phyloP scores from a whole-genome alignment of 148 eudicot species.

The Vaccinium vitisidaea region DNA sequence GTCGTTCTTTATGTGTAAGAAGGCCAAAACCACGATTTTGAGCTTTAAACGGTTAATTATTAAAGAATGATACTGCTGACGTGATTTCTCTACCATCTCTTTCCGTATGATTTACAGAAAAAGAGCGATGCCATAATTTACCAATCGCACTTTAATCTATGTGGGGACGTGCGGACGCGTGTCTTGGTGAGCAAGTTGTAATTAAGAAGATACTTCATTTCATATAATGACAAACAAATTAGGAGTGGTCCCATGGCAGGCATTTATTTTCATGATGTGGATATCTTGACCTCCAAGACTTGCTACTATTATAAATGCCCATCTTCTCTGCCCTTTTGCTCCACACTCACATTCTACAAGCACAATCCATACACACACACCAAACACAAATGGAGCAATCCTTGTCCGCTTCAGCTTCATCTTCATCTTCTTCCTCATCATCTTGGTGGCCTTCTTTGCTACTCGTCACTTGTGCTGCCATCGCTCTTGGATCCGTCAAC shows the following conservation, averaged over 20 bases:
- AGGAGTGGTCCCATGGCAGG: no score
- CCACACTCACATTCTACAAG: neutral
- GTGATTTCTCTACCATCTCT: no score
- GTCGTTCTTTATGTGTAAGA: no score
- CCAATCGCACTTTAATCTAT: no score
- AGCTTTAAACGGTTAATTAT: no score
- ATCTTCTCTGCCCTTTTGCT: neutral
- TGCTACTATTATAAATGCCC: neutral
- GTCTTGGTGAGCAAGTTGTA: neutral
- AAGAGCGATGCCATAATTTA: no score
- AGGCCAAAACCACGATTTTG: no score
- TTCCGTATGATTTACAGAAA: no score
- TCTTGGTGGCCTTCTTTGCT: neutral
- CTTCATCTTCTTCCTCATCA: neutral
- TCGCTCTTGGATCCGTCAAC: neutral
- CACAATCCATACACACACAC: neutral
- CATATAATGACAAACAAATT: neutral
- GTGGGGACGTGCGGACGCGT: neutral
- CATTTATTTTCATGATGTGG: no score
- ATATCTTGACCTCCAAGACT: neutral
- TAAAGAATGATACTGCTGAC: no score
- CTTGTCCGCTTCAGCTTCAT: neutral
- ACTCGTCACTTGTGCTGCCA: conserved; percentile 4
- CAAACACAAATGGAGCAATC: neutral
- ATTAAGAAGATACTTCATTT: neutral